Evolutionary conservation across 164 flowering plant species (phyloP), one percentile per base, ranked within the genome.

Genomic region (Magnolia officinalis): DNA sequence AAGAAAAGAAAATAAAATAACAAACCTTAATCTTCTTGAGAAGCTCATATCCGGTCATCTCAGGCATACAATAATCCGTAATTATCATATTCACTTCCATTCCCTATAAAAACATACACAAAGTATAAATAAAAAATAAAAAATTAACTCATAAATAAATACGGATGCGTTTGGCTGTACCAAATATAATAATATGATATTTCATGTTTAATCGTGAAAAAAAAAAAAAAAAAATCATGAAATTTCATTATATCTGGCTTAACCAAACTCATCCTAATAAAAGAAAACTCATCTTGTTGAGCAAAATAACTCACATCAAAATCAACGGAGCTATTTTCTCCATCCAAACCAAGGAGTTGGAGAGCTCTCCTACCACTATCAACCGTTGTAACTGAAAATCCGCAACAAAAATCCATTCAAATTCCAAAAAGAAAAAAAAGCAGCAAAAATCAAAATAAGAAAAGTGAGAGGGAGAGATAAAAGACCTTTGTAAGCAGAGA

Each of bases 331-430:
- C 9, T 31, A 20, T 80, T 76, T n/a, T 81, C 80, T 58, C 74
- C 81, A 63, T 84, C 86, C 75, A 86, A 72, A 1, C 94, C 93
- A 74, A 93, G 77, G 67, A 80, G 85, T 79, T 93, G 92, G 84
- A 93, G 75, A 13, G 98, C 96, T 78, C 84, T 80, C 50, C 64
- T 50, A 13, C 87, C 98, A 80, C 86, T 90, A 75, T 91, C 93
- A 69, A 87, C 96, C 20, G 90, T 91, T 1, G 95, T 91, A 81
- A 91, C 97, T 91, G 89, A 78, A 81, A 8, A 9, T 55, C 59
- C 59, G 6, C 45, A 1, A 2, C 59, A 55, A 55, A 37, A 14
- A 55, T 14, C 59, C 59, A 55, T 14, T 55, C 59, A 14, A 55
- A 14, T 55, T 55, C 10, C 8, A 55, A 55, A 55, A 55, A 24